Evolutionary conservation across 2,329 filamentous ascomycete genomes (phyloP).

Genomic region (Fusarium sp.): DNA sequence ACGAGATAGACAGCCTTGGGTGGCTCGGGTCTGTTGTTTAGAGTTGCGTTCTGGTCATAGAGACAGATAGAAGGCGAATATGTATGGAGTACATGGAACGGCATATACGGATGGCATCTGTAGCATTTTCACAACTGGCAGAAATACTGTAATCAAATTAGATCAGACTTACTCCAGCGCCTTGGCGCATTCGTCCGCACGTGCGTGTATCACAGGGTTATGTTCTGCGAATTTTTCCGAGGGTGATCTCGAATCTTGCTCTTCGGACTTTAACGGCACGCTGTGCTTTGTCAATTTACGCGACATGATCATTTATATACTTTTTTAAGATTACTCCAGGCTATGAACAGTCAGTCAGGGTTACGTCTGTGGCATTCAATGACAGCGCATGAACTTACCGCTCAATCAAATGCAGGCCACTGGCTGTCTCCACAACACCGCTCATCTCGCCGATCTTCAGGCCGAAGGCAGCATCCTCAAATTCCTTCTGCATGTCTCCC

Average conservation of each 20-base stretch:
- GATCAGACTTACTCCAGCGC: neutral
- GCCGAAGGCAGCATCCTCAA: conserved; percentile 96
- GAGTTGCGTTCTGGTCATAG: conserved; percentile 34
- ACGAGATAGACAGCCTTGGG: conserved; percentile 15
- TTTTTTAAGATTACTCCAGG: conserved; percentile 35
- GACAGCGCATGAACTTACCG: conserved; percentile 70
- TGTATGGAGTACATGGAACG: conserved; percentile 12
- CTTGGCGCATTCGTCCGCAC: neutral
- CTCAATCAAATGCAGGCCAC: conserved; percentile 95
- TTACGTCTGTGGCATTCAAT: neutral
- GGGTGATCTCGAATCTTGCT: neutral
- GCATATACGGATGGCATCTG: conserved; percentile 21
- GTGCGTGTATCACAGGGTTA: conserved; percentile 19
- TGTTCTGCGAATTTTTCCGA: neutral
- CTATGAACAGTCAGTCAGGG: conserved; percentile 20
- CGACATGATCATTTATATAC: conserved; percentile 29
- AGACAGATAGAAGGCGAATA: conserved; percentile 25
- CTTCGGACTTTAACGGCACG: conserved; percentile 17
- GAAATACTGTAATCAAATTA: conserved; percentile 17
- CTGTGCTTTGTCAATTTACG: conserved; percentile 40
- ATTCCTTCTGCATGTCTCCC: conserved; percentile 99
- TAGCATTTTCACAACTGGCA: conserved; percentile 26
- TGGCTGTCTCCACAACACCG: conserved; percentile 90
- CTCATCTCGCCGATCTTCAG: conserved; percentile 91
- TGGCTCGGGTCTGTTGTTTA: conserved; percentile 31